Evolutionary conservation across 169 alveolate species (phyloP), one percentile per base, ranked within the genome.

Genomic region (Eimeria sp.): DNA sequence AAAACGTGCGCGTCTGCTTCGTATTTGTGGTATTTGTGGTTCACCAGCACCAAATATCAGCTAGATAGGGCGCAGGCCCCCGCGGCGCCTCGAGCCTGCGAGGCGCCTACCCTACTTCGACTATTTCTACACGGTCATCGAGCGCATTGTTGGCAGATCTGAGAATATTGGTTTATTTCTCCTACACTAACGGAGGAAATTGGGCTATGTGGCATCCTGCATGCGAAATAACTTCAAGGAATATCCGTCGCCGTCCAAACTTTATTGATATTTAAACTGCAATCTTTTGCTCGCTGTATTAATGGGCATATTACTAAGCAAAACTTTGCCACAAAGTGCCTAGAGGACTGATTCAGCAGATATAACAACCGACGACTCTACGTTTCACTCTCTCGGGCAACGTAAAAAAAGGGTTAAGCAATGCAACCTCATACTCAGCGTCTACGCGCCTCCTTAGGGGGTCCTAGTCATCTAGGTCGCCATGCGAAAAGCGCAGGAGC

Each of bases 381-480:
- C 40, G 40, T 34, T 34, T 34, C 40, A 34, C 40, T 34, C 40
- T 34, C 40, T 34, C 40, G 22, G 45, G 70, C n/a, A n/a, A 47
- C 49, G 30, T 47, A 5, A 4, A 18, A 18, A 83, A 83, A 34
- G 58, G 20, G 57, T 45, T 45, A 27, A 34, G 27, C 75, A 87
- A 87, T 87, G 93, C 93, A 63, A 67, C 67, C 93, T 72, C 83
- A 20, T 27, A 40, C 20, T 43, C 78, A 43, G 78, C 93, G 67
- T 14, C 54, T 1, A n/a, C 58, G 61, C 7, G 65, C 83, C 93
- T 30, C 63, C 47, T 63, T 75, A 34, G 73, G 93, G 83, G 82
- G 82, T 49, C 73, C 82, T 43, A 58, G 54, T 22, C 4, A 10
- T 3, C 93, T 51, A 63, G 6, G 9, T 25, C 63, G 61, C 61